Conservation (phyloP, 768 basidiomycete species). For the Suillus tomentosus region DNA sequence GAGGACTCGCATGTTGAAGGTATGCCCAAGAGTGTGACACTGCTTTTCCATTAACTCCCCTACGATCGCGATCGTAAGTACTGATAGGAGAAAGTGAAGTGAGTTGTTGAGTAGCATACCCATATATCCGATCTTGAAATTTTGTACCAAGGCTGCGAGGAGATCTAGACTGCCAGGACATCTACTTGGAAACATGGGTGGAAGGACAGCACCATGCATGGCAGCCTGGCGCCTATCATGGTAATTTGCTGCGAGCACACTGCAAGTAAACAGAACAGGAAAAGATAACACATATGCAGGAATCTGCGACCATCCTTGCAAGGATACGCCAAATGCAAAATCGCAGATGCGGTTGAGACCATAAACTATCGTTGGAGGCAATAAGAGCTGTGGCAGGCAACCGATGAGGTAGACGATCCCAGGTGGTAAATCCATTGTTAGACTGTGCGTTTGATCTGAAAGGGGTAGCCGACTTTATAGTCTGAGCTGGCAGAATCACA, state of each 20-base stretch:
- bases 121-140: conserved; percentile 48
- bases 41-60: conserved; percentile 19
- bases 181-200: conserved; percentile 40
- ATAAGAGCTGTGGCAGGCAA: conserved; percentile 26
- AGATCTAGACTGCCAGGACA: conserved; percentile 51
- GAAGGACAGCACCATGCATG: conserved; percentile 46
- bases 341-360: conserved; percentile 18
- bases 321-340: conserved; percentile 11
- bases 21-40: conserved; percentile 25
- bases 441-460: neutral
- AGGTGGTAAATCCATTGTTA: conserved; percentile 35
- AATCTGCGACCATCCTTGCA: conserved; percentile 21
- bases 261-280: conserved; percentile 21
- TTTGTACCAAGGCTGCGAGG: conserved; percentile 38
- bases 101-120: conserved; percentile 33
- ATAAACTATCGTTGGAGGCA: conserved; percentile 22
- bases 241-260: conserved; percentile 18
- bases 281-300: conserved; percentile 27
- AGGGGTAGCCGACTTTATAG: neutral
- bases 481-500: neutral
- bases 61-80: neutral
- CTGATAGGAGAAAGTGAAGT: neutral
- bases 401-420: conserved; percentile 31
- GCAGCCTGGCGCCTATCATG: conserved; percentile 42
- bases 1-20: conserved; percentile 23